phyloP scores from a whole-genome alignment of 2,329 filamentous ascomycete species.

The Sporothrix mexicana region DNA sequence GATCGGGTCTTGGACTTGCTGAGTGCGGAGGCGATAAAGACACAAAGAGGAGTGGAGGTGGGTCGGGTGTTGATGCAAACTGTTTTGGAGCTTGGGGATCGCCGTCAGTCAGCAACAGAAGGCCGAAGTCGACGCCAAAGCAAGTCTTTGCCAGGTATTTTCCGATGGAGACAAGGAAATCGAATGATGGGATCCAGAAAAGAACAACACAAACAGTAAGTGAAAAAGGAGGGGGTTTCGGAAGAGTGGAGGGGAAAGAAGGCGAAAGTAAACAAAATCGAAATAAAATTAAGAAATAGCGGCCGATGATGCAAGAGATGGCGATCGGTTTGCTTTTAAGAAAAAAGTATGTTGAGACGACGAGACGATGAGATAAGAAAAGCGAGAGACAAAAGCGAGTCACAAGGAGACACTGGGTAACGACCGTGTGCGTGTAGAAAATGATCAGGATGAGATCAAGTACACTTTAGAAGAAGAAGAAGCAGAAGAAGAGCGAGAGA shows the following conservation, averaged over 20 bases:
- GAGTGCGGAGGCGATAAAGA: slow-evolving; percentile 22
- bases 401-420: slow-evolving; percentile 9
- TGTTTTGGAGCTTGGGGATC: slow-evolving; percentile 29
- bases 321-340: slow-evolving; percentile 9
- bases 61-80: slow-evolving; percentile 20
- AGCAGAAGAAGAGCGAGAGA: neutral
- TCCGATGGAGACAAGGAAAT: slow-evolving; percentile 7
- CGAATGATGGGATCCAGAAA: neutral
- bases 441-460: neutral
- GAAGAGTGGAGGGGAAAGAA: neutral
- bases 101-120: slow-evolving; percentile 33
- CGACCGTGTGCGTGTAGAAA: neutral
- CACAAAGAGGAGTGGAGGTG: slow-evolving; percentile 4
- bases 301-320: slow-evolving; percentile 17
- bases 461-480: slow-evolving; percentile 3
- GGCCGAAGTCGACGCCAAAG: slow-evolving; percentile 17
- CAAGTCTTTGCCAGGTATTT: slow-evolving; percentile 20
- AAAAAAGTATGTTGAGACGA: neutral
- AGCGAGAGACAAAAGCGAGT: slow-evolving; percentile 5
- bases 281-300: slow-evolving; percentile 6
- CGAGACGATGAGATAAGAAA: neutral
- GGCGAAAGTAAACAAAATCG: slow-evolving; percentile 11
- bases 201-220: neutral
- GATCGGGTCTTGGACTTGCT: neutral
- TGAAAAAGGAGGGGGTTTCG: neutral